Base-by-base conservation (phyloP, 169 alveolate species). In the Babesia divergens region DNA sequence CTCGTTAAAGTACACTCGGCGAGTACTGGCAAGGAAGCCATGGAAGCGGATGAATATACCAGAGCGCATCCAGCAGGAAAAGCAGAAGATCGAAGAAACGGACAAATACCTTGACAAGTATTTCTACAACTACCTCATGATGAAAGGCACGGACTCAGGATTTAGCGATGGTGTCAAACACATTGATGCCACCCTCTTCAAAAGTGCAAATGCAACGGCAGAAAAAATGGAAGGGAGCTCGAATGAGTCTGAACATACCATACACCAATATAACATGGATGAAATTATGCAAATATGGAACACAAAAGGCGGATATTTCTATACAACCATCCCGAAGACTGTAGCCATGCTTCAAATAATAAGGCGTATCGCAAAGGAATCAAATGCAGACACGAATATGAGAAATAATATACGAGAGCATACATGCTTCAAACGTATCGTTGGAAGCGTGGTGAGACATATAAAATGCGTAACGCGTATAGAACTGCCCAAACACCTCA, bases 271-370 rank as follows among this genome's bases (percentile, higher is more conserved):
- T 35, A 44, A 22, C 34, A 52, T 37, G 8, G 62, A 59, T 16
- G 84, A 72, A 34, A 24, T 72, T 22, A 2, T 72, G 28, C 28
- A 64, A 26, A 72, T 72, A 18, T 64, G 74, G 76, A 40, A 59
- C 38, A 64, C 50, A 7, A 59, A 72, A 18, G 84, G 74, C 14
- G 58, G 62, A 22, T 49, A 72, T n/a, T 64, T 64, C 40, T 72
- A 72, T 29, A 72, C 62, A 22, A 60, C 24, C 44, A 72, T 65
- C 5, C 66, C 77, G 20, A 72, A 59, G 40, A 62, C 84, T 6
- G 76, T 72, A 5, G 84, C 74, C 13, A 29, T 64, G 76, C 40
- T 72, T 37, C 62, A 72, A 46, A 67, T 59, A 2, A 29, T 72
- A 24, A 42, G 58, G 18, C 49, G 58, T 28, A 64, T 64, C 2